phyloP scores from a whole-genome alignment of 139 green algal species.

The Micromonas pusilla region DNA sequence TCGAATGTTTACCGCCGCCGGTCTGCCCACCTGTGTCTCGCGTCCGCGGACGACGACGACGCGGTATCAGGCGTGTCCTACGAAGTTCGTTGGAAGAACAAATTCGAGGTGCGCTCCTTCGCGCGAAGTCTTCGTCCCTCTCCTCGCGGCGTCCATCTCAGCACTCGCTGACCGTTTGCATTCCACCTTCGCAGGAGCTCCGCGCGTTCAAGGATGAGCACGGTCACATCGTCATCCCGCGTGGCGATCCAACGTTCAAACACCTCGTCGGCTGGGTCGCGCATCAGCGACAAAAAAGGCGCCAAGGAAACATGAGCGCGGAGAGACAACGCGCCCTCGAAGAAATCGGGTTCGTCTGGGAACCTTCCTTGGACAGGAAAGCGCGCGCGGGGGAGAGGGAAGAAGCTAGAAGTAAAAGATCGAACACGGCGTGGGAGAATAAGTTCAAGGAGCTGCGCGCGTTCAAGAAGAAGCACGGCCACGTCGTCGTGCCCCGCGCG shows the following conservation, averaged over 20 bases:
- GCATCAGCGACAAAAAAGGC: not conserved
- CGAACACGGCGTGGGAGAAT: too few species aligned
- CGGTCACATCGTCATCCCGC: not conserved
- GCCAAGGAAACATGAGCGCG: not conserved
- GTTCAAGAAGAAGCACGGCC: not conserved
- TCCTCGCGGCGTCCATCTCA: too few species aligned
- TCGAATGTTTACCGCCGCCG: too few species aligned
- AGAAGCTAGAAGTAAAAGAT: too few species aligned
- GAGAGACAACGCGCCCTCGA: not conserved
- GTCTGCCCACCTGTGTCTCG: too few species aligned
- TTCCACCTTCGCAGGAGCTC: too few species aligned
- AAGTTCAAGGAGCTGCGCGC: not conserved
- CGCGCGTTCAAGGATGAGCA: not conserved
- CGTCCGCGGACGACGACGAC: too few species aligned
- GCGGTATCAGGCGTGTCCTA: too few species aligned
- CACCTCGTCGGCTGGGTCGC: not conserved
- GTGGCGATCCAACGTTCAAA: not conserved
- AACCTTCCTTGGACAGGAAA: not conserved
- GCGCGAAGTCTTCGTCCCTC: too few species aligned
- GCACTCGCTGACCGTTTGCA: too few species aligned
- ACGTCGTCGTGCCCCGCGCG: not conserved
- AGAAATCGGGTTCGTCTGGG: not conserved
- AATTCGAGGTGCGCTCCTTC: too few species aligned
- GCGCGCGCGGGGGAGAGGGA: not conserved
- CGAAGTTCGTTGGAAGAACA: too few species aligned